Evolutionary conservation across 148 eudicot genomes (phyloP).

Genomic region (Spergularia bocconei): DNA sequence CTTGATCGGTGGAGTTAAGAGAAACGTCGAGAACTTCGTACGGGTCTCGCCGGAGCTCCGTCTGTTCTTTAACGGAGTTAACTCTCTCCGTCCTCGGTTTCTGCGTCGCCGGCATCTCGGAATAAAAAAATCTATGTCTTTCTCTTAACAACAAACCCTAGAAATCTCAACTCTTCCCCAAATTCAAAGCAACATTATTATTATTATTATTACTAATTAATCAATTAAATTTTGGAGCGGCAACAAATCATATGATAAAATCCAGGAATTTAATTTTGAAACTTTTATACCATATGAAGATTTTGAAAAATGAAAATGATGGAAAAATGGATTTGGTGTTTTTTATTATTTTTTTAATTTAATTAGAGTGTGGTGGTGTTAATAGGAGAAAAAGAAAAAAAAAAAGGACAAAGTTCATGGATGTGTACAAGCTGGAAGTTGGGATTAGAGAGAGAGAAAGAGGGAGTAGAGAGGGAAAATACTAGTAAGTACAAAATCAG

Average conservation of each 20-base stretch:
- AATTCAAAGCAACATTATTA: not conserved
- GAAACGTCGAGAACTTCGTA: conserved; percentile 84
- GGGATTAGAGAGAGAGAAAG: conserved; percentile 8
- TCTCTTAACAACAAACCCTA: conserved; percentile 21
- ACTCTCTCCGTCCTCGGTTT: conserved; percentile 55
- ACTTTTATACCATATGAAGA: not conserved
- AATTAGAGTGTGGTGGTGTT: too few species aligned
- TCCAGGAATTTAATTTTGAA: too few species aligned
- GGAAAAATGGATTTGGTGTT: not conserved
- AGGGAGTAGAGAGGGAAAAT: conserved; percentile 4
- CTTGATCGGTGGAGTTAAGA: conserved; percentile 73
- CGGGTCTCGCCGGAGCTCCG: conserved; percentile 69
- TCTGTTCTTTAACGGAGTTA: conserved; percentile 29
- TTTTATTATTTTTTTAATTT: too few species aligned
- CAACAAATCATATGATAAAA: too few species aligned
- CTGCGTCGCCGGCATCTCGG: conserved; percentile 54
- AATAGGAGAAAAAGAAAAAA: not conserved
- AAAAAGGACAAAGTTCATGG: conserved; percentile 18
- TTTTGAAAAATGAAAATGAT: not conserved
- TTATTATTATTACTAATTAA: not conserved
- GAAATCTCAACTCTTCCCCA: conserved; percentile 11
- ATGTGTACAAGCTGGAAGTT: conserved; percentile 42
- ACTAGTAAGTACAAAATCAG: not conserved
- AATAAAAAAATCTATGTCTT: not conserved
- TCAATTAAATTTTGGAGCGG: too few species aligned